Conservation (phyloP, 768 basidiomycete species). For the Suillus bovinus region DNA sequence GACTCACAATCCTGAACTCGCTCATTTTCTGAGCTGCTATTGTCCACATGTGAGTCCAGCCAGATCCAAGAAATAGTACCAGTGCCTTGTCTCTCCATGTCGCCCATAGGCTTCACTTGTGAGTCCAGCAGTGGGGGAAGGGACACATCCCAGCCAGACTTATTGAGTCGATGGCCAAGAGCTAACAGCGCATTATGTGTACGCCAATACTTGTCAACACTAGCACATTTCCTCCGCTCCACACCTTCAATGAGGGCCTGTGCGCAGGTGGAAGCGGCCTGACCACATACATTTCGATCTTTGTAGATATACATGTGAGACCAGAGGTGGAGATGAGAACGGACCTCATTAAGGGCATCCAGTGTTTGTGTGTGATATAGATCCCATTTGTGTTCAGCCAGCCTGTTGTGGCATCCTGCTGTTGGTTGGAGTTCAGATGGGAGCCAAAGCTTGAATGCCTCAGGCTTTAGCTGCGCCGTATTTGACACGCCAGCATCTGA, state of each 20-base stretch:
- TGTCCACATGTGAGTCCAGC: no score
- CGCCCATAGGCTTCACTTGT: no score
- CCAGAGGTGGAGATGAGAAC: slow-evolving; percentile 9
- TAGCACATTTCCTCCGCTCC: slow-evolving; percentile 11
- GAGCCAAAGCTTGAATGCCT: neutral
- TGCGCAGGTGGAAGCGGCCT: slow-evolving; percentile 10
- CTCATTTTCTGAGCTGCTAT: no score
- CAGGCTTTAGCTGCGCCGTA: neutral
- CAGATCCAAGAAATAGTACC: no score
- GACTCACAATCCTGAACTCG: no score
- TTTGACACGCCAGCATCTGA: neutral
- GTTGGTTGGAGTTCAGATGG: neutral
- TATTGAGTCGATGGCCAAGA: no score
- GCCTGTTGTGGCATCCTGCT: neutral
- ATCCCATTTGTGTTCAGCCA: neutral
- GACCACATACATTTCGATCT: slow-evolving; percentile 16
- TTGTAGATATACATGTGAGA: slow-evolving; percentile 15
- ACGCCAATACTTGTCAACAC: slow-evolving; percentile 9
- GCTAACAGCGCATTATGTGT: no score
- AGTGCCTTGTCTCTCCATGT: no score
- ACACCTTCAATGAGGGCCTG: slow-evolving; percentile 1
- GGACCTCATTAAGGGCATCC: slow-evolving; percentile 10
- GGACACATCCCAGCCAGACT: no score
- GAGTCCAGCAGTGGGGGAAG: no score
- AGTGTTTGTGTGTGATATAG: slow-evolving; percentile 16